Base-by-base conservation (phyloP, 306 rosid species). In the Trifolium fragiferum region DNA sequence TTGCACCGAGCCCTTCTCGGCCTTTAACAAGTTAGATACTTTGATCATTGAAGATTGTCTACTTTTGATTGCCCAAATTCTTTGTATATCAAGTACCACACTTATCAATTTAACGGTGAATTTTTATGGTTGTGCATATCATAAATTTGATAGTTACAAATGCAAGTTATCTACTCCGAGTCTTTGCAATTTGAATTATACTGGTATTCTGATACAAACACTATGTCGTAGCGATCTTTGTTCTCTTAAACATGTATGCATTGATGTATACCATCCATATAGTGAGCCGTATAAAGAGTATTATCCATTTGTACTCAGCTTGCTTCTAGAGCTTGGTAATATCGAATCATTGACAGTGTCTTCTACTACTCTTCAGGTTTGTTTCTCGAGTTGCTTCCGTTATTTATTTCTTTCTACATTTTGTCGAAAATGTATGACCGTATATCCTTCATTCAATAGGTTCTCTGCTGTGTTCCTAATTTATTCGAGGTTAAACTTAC, bases 101-200 rank as follows among this genome's bases (percentile, higher is more conserved):
- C 81, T 77, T 4, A 5, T 5, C 2, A 50, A 21, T 50, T 70
- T 78, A 1, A 62, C 76, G 2, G 10, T 78, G 11, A 6, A 7
- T 2, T 12, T n/a, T n/a, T n/a, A 8, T 7, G 7, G 15, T 19
- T 7, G n/a, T n/a, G n/a, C 3, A 9, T 25, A 25, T 25, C n/a
- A n/a, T n/a, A n/a, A n/a, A n/a, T 2, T 0, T 25, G 27, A 25
- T 46, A 7, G 4, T 4, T 1, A 4, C 3, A 5, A 16, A 6
- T 30, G 23, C 7, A 10, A 20, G 6, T n/a, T 78, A 14, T 50
- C 41, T n/a, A 23, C 81, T 6, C 76, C 76, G 6, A 70, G 40
- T n/a, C 66, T 78, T 23, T 0, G 57, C 0, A 53, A 13, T 13
- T 47, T 78, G 4, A 20, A 35, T 38, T 70, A 76, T 21, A 14